Percentiles rank a stretch among this genome's conserved stretches.
Evolutionary conservation across 2,329 filamentous ascomycete species (phyloP).

Genomic region (Cladosporium halotolerans): DNA sequence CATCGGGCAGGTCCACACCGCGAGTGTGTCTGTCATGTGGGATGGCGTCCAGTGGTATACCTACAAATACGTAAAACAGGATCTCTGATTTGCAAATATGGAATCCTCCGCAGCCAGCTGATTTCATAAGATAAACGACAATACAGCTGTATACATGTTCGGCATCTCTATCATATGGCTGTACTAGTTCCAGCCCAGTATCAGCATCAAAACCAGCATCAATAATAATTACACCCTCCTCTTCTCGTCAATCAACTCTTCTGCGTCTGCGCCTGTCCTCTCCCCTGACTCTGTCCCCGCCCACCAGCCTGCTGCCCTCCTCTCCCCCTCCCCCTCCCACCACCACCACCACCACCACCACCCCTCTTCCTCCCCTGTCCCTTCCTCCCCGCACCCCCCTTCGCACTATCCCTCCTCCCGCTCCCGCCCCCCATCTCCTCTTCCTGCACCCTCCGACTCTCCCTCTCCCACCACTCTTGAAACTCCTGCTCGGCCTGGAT

Average conservation of each 20-base stretch:
- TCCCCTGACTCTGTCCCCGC: not conserved
- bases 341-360: conserved; percentile 16
- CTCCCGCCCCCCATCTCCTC: conserved; percentile 13
- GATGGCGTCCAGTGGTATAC: too few species aligned
- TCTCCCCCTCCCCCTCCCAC: not conserved
- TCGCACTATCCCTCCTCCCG: not conserved
- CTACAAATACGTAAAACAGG: too few species aligned
- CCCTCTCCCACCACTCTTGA: conserved; percentile 92
- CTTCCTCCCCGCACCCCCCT: conserved; percentile 2
- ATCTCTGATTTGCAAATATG: too few species aligned
- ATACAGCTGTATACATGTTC: too few species aligned
- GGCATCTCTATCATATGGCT: too few species aligned
- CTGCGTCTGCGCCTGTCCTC: not conserved
- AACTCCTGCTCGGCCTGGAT: conserved; percentile 97
- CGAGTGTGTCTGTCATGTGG: too few species aligned
- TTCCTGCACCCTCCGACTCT: conserved; percentile 58
- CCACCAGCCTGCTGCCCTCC: not conserved
- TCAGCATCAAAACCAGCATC: too few species aligned
- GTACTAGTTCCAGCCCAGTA: too few species aligned
- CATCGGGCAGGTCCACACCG: too few species aligned
- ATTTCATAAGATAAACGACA: too few species aligned
- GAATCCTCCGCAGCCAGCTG: too few species aligned
- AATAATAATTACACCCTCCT: too few species aligned
- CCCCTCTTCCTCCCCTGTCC: conserved; percentile 11
- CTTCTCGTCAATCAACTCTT: not conserved